phyloP scores from a whole-genome alignment of 2,329 filamentous ascomycete species.

The Teratosphaeria pseudoeucalypti region DNA sequence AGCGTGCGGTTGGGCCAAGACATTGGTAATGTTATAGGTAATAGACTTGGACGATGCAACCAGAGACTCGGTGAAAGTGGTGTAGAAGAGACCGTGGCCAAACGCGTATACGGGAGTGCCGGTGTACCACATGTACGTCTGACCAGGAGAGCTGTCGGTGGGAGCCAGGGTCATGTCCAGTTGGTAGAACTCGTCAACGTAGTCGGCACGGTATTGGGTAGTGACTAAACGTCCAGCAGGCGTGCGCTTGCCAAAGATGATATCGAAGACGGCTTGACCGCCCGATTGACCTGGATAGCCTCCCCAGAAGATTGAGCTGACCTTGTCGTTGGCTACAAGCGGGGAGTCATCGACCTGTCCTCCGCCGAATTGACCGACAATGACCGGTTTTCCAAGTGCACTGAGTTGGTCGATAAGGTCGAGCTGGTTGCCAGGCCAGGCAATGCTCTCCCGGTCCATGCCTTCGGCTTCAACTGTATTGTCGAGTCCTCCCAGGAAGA shows the following conservation, averaged over 20 bases:
- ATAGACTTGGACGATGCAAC: conserved; percentile 2
- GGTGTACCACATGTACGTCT: conserved; percentile 36
- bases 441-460: conserved; percentile 31
- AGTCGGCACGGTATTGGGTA: conserved; percentile 28
- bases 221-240: conserved; percentile 33
- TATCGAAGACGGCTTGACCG: conserved; percentile 32
- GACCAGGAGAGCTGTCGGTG: conserved; percentile 25
- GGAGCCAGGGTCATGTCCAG: conserved; percentile 27
- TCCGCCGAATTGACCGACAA: conserved; percentile 29
- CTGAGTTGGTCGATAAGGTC: conserved; percentile 30
- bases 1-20: conserved; percentile 20
- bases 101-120: conserved; percentile 31
- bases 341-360: conserved; percentile 34
- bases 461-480: conserved; percentile 33
- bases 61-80: conserved; percentile 24
- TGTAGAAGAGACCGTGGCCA: conserved; percentile 35
- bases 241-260: conserved; percentile 31
- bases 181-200: conserved; percentile 22
- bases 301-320: conserved; percentile 32
- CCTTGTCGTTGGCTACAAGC: conserved; percentile 29
- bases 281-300: conserved; percentile 37
- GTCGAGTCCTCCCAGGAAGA: conserved; percentile 22
- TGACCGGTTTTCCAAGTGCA: conserved; percentile 21
- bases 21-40: conserved; percentile 26
- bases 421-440: conserved; percentile 34